Base-by-base conservation (phyloP, 768 basidiomycete species). In the Strobilomyces echinocephalus region DNA sequence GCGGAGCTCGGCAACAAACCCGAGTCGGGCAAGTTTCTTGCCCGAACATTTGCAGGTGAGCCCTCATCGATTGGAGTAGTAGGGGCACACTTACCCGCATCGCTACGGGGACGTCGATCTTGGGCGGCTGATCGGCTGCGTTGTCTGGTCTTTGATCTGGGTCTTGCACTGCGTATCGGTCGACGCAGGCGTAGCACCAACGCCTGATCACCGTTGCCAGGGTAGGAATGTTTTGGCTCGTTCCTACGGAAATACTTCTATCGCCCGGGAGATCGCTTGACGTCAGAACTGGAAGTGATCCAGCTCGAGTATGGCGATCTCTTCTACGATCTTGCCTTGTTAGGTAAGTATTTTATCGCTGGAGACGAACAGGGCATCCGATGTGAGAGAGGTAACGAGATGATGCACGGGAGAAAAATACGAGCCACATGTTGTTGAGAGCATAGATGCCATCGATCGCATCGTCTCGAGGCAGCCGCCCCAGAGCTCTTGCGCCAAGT, bases 1-100 rank as follows among this genome's bases (percentile, higher is more conserved):
- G 52, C 82, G 77, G 52, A 99, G 82, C 50, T 91, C 85, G 55
- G 80, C 84, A 66, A 97, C 88, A 20, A 99, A 72, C 2, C 91
- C 89, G 16, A 92, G 78, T 9, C 97, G 76, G 3, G 91, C 77
- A 5, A 99, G 82, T 66, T 91, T 95, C 76, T 97, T 97, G 4
- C 97, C 97, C 5, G 83, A 85, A 61, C 87, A 89, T 50, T 83
- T 74, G 66, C 97, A 99, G 67, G 20, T 48, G 34, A 12, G 24
- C 26, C 3, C 15, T 18, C 14, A 9, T 1, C 11, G 20, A 11
- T 6, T 45, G n/a, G 7, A 12, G 43, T 45, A n/a, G n/a, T n/a
- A 15, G 21, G 35, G 40, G 5, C 1, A 10, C 8, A 77, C 93
- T 70, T 53, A 88, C 93, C 95, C 95, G 97, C 95, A 97, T 97